These are phyloP conservation scores for Luffa acutangula DNA, from an alignment of 306 rosid species.

Conservation along the genomic window DNA sequence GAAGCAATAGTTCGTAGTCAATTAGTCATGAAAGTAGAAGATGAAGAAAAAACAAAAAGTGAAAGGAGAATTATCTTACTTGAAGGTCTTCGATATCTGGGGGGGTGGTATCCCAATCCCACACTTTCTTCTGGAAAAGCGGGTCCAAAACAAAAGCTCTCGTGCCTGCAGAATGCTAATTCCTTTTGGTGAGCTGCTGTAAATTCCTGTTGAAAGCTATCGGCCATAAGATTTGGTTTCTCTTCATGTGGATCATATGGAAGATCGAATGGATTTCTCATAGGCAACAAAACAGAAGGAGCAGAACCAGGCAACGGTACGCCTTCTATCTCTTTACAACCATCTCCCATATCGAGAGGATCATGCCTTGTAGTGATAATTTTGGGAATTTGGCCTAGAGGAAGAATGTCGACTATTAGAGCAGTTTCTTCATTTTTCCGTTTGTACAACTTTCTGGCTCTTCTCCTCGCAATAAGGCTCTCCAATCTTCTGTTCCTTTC, in stretches of 20 bases:
- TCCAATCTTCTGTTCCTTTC: conserved; percentile 76
- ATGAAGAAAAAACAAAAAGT: not conserved
- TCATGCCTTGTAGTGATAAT: conserved; percentile 18
- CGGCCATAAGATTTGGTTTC: conserved; percentile 45
- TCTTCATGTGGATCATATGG: conserved; percentile 69
- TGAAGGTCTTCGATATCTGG: conserved; percentile 29
- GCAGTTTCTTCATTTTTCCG: conserved; percentile 27
- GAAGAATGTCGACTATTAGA: conserved; percentile 10
- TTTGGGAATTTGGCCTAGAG: conserved; percentile 36
- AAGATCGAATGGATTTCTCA: conserved; percentile 56
- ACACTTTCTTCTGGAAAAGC: conserved; percentile 15
- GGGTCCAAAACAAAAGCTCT: conserved; percentile 48
- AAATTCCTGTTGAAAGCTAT: conserved; percentile 52
- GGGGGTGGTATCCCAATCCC: conserved; percentile 18
- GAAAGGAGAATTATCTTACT: conserved; percentile 19
- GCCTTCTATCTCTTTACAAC: conserved; percentile 23
- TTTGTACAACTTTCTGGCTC: conserved; percentile 31
- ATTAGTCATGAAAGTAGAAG: not conserved
- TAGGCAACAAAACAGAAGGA: conserved; percentile 41
- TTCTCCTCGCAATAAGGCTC: conserved; percentile 64
- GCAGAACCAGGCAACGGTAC: conserved; percentile 68
- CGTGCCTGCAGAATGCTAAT: conserved; percentile 45
- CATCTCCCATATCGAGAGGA: conserved; percentile 13
- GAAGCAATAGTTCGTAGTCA: not conserved
- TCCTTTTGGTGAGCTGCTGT: conserved; percentile 30